Evolutionary conservation across 2,329 filamentous ascomycete species (phyloP), one percentile per base, ranked within the genome.

Genomic region (Macrophomina phaseolina): DNA sequence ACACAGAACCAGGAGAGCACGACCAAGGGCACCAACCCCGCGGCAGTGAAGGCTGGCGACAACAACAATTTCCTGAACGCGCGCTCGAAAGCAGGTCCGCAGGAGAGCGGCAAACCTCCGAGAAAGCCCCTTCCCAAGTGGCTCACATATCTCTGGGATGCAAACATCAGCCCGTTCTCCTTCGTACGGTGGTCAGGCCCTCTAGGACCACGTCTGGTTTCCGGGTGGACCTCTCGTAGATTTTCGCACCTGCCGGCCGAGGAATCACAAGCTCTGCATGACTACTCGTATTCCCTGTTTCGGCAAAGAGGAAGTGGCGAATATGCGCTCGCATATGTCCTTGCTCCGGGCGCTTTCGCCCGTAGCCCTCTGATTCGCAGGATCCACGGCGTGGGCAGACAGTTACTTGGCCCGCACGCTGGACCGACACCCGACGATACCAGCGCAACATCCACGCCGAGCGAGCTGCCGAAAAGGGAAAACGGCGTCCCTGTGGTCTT

Each of bases 251-350:
- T 99, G 0, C 94, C 93, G 0, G 77, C 85, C 0, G 87, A 89
- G 4, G 94, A 99, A 80, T 89, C 91, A 5, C 87, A 93, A 71
- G 90, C 91, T 0, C 85, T 99, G 3, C 95, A 99, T 80, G 90
- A 94, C 74, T 99, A 99, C 80, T 90, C 93, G 28, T 99, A 98
- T 79, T 92, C 91, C 9, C 89, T 99, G 48, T 99, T 99, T 84
- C 90, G 92, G 67, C 93, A 97, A 77, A 88, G 91, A 18, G 95
- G 95, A 42, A 95, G 91, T 73, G 94, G 94, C 65, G 95, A 99
- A 78, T 99, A 98, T 76, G 94, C 91, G 0, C 85, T 99, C 0
- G 89, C 93, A 0, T 97, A 98, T 74, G 88, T 99, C 62, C 90
- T 99, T 12, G 95, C 95, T 0, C 95, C 95, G 0, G 95, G 95